Evolutionary conservation across 2,329 filamentous ascomycete genomes (phyloP).

Genomic region (Plenodomus biglobosus): DNA sequence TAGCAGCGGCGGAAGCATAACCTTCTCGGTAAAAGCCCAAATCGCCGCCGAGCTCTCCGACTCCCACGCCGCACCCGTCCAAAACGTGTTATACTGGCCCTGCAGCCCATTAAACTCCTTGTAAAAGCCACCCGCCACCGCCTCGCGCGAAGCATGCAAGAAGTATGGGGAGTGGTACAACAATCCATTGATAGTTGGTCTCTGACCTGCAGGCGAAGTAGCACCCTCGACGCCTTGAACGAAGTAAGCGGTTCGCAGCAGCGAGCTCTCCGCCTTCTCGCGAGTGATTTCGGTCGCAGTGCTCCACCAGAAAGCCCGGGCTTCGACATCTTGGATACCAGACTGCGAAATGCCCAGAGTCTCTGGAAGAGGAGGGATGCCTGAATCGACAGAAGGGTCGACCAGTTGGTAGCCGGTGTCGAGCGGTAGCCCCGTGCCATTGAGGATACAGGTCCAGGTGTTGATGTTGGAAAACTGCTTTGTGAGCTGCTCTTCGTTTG

Average conservation of each 20-base stretch:
- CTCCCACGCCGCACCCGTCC: too few species aligned
- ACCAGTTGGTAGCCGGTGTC: conserved; percentile 1
- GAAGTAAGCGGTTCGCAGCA: conserved; percentile 1
- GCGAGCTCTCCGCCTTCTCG: not conserved
- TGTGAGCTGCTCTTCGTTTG: not conserved
- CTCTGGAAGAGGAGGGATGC: conserved; percentile 1
- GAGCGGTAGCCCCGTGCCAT: conserved; percentile 1
- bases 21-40: too few species aligned
- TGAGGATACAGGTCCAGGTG: conserved; percentile 1
- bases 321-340: not conserved
- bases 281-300: not conserved
- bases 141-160: conserved; percentile 12
- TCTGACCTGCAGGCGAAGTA: not conserved
- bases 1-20: too few species aligned
- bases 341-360: conserved; percentile 1
- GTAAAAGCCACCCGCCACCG: too few species aligned
- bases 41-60: too few species aligned
- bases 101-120: too few species aligned
- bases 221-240: conserved; percentile 1
- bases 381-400: not conserved
- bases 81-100: too few species aligned
- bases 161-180: conserved; percentile 21
- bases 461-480: not conserved
- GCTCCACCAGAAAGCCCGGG: conserved; percentile 1
- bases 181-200: conserved; percentile 6